Percentiles rank a stretch among this genome's conserved stretches.
Evolutionary conservation across 768 basidiomycete genomes (phyloP).

Genomic region (Boletus coccyginus): DNA sequence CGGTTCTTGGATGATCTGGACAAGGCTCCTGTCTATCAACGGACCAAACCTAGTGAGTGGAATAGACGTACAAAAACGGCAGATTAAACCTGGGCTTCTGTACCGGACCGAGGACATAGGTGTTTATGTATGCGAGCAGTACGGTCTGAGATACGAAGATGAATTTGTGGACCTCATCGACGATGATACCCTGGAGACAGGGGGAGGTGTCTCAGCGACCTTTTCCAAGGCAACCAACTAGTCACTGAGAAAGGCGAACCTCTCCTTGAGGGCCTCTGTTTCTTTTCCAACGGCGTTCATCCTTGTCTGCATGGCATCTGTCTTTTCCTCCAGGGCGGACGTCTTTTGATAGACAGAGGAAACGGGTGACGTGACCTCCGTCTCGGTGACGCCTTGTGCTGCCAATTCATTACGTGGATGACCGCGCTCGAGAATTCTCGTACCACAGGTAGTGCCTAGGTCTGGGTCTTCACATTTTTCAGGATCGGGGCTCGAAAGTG

Average conservation of each 20-base stretch:
- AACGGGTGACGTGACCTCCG: background rate
- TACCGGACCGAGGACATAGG: constrained; percentile 4
- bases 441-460: background rate
- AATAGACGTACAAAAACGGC: constrained; percentile 4
- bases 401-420: background rate
- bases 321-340: background rate
- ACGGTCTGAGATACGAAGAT: background rate
- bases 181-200: background rate
- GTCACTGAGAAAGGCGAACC: constrained; percentile 1
- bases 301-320: background rate
- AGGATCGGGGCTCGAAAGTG: background rate
- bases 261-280: background rate
- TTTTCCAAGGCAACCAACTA: constrained; percentile 4
- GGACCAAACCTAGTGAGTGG: background rate
- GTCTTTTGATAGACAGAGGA: background rate
- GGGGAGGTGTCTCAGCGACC: background rate
- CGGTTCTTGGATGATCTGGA: background rate
- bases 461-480: background rate
- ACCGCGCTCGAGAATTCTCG: background rate
- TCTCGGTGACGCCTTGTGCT: background rate
- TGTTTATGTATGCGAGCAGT: constrained; percentile 3
- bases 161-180: background rate
- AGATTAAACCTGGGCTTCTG: background rate
- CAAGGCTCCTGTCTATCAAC: background rate
- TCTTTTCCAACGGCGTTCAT: background rate